phyloP scores from a whole-genome alignment of 2,329 filamentous ascomycete species.

The Cercospora sp. region DNA sequence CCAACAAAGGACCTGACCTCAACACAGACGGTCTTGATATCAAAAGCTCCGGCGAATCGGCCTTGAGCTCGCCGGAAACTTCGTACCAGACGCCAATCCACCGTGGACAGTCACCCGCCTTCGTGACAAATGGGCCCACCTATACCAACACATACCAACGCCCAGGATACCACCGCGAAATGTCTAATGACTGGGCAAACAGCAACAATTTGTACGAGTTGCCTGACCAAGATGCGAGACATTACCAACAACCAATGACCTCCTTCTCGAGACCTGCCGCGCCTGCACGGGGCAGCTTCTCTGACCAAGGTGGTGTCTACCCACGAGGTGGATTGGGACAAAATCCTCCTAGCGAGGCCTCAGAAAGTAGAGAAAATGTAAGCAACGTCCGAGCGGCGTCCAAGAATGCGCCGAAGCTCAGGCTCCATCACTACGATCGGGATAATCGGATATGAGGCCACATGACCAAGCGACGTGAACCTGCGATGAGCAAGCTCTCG shows the following conservation, averaged over 20 bases:
- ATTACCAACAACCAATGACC: conserved; percentile 16
- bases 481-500: not conserved
- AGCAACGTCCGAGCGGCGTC: not conserved
- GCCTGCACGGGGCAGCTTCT: conserved; percentile 15
- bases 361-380: conserved; percentile 20
- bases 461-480: not conserved
- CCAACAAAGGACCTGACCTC: conserved; percentile 26
- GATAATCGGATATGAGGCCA: not conserved
- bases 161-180: conserved; percentile 6
- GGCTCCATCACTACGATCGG: not conserved
- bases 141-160: conserved; percentile 4
- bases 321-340: conserved; percentile 16
- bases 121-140: not conserved
- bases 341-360: conserved; percentile 26
- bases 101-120: conserved; percentile 10
- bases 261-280: conserved; percentile 22
- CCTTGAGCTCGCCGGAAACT: conserved; percentile 22
- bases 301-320: conserved; percentile 12
- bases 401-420: not conserved
- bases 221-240: conserved; percentile 4
- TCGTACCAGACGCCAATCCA: conserved; percentile 21
- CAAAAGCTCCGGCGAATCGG: conserved; percentile 10
- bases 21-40: conserved; percentile 25
- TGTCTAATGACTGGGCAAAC: conserved; percentile 17
- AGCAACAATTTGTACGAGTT: not conserved